A percentile compares a stretch with the other conserved stretches of the same genome.
phyloP scores from a whole-genome alignment of 148 eudicot species.

The Fagopyrum tataricum region DNA sequence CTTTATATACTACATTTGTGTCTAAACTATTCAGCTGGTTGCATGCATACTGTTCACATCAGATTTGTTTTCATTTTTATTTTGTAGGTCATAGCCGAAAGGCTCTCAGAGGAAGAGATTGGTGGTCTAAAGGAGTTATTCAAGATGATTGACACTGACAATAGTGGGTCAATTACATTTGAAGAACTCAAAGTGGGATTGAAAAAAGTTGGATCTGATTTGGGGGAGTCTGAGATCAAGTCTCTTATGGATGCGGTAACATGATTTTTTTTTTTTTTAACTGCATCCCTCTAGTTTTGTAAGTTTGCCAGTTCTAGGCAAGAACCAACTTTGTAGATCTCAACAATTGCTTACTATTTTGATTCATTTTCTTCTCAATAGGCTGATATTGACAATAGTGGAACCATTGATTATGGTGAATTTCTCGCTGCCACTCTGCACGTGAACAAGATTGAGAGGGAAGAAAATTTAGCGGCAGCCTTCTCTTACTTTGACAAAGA shows the following conservation, averaged over 20 bases:
- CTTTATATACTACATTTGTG: not conserved
- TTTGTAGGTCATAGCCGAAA: conserved; percentile 38
- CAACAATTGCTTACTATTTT: not conserved
- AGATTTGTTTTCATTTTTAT: not conserved
- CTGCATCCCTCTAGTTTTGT: not conserved
- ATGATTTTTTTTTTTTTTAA: not conserved
- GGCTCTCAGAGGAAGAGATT: conserved; percentile 41
- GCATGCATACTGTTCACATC: not conserved
- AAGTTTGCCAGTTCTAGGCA: not conserved
- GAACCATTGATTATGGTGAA: conserved; percentile 43
- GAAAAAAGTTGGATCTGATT: conserved; percentile 35
- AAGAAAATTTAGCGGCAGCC: conserved; percentile 36
- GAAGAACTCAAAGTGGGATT: conserved; percentile 39
- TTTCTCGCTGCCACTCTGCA: conserved; percentile 43
- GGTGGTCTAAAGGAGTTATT: conserved; percentile 35
- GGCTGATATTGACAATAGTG: conserved; percentile 43
- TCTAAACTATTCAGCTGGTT: not conserved
- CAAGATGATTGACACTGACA: conserved; percentile 45
- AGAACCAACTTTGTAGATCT: not conserved
- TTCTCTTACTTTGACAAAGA: conserved; percentile 40
- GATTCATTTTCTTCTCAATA: conserved; percentile 10
- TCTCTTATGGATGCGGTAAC: conserved; percentile 45
- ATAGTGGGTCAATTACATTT: conserved; percentile 38
- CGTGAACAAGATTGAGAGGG: conserved; percentile 45
- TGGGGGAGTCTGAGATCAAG: conserved; percentile 37